Evolutionary conservation across 352 stramenopile genomes (phyloP), one percentile per base, ranked within the genome.

Genomic region (Peronospora belbahrii): DNA sequence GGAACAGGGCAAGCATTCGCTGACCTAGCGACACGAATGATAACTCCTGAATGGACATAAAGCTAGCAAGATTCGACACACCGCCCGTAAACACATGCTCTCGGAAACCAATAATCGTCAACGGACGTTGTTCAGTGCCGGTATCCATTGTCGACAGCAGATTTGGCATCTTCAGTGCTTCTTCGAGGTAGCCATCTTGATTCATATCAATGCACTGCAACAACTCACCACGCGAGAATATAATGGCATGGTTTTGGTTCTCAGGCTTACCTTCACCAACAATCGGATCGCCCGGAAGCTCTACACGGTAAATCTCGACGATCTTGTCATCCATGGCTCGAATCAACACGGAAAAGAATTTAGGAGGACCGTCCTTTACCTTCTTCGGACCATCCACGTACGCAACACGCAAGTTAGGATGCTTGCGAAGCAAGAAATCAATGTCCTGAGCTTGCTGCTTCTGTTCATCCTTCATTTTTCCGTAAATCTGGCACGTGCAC

Each of bases 141-240:
- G 62, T 47, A 35, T 90, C 76, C 66, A 89, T 86, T 3, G 79
- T 91, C 4, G 79, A 84, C 8, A 92, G 56, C 40, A 92, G 45
- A 46, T 88, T 89, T 4, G 77, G 77, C 69, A 92, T 82, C 63
- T 89, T 89, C 38, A 92, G 27, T 9, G 59, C 75, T 36, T 89
- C 77, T 37, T 92, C 80, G 2, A 89, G 54, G 53, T 89, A 88
- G 0, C 66, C 71, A 31, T 92, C 80, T 59, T 92, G 80, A 59
- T 92, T 92, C 80, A 89, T 89, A 76, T 92, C 80, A 38, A 92
- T 92, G 78, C 73, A 87, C 66, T 92, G 80, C 1, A 92, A 54
- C 30, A 88, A 54, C 43, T 92, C 80, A 15, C 80, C 80, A 31
- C 77, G 73, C 27, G 77, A 84, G 56, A 92, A 92, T 28, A 89